Evolutionary conservation across 2,329 filamentous ascomycete species (phyloP).

Genomic region (Botrytis porri): DNA sequence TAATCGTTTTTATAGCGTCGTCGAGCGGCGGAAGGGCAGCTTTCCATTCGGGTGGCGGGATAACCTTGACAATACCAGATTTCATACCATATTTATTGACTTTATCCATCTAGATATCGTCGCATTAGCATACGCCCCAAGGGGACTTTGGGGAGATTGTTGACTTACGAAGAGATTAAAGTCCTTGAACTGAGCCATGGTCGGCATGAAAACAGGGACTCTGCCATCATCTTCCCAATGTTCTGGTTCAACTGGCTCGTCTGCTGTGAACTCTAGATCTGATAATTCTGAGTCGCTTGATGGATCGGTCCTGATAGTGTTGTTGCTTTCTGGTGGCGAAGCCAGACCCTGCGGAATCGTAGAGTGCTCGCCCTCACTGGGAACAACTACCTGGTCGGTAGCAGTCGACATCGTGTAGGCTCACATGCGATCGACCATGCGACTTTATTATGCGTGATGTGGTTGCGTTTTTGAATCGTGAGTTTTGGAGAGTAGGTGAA

Average conservation of each 20-base stretch:
- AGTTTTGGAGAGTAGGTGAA: slow-evolving; percentile 12
- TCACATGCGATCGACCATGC: slow-evolving; percentile 31
- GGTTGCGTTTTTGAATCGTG: neutral
- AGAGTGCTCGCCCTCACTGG: slow-evolving; percentile 24
- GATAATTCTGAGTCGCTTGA: slow-evolving; percentile 62
- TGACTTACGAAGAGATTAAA: slow-evolving; percentile 81
- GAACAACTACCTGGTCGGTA: slow-evolving; percentile 29
- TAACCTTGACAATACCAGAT: slow-evolving; percentile 93
- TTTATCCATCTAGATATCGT: slow-evolving; percentile 59
- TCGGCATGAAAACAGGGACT: slow-evolving; percentile 92
- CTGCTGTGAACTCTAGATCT: slow-evolving; percentile 52
- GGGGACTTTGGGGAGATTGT: neutral
- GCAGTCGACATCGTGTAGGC: slow-evolving; percentile 33
- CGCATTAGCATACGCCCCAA: slow-evolving; percentile 24
- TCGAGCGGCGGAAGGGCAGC: slow-evolving; percentile 74
- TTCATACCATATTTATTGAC: slow-evolving; percentile 95
- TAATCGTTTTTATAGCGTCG: slow-evolving; percentile 84
- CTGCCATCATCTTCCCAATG: slow-evolving; percentile 71
- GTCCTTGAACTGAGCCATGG: slow-evolving; percentile 90
- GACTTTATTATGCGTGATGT: neutral
- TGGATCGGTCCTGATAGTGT: slow-evolving; percentile 54
- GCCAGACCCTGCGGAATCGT: slow-evolving; percentile 43
- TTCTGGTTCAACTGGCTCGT: slow-evolving; percentile 78
- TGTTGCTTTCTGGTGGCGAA: slow-evolving; percentile 63
- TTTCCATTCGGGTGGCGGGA: slow-evolving; percentile 92